Base-by-base conservation (phyloP, 1,284 basidiomycete species). In the Xerocomus minutiporus region DNA sequence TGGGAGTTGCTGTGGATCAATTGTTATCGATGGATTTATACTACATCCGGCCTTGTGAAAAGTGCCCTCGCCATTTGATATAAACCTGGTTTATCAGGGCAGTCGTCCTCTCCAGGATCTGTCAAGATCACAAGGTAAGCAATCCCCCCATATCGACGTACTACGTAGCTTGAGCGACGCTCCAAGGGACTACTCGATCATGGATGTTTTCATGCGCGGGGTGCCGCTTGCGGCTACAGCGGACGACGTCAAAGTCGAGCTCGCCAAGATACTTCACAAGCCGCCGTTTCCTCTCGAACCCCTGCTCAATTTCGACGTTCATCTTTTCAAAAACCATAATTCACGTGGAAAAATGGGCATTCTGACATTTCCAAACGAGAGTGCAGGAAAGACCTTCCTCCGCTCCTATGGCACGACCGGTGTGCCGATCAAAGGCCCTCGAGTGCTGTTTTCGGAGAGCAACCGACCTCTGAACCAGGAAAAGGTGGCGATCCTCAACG, bases 161-260 rank as follows among this genome's bases (percentile, higher is more conserved):
- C 20, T 20, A 20, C 29, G 9, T 39, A 40, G 23, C 20, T 47
- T 59, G 32, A 60, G 52, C 36, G 2, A 26, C 3, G 8, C 31
- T 28, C 25, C 25, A 41, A 35, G 46, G 17, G 48, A 50, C 48
- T 46, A 6, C 35, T 40, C 44, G 17, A 59, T 46, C 41, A 73
- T 73, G 73, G 71, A 73, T 8, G 29, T 75, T 12, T 73, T 62
- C 54, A 70, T 75, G 68, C 51, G 59, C 6, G 52, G 59, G 11
- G 59, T 73, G 8, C 47, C 62, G 5, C 49, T 58, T 13, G 55
- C 66, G 41, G 71, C 61, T 1, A 57, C 36, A 0, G 59, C 58
- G 25, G 70, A 72, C 15, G 73, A 73, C 26, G 49, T 74, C 43
- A 71, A 69, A 40, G 32, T 66, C 15, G 64, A 61, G 15, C 60